Evolutionary conservation across 1,139 yeast species (phyloP).

Genomic region (Diutina ranongensis): DNA sequence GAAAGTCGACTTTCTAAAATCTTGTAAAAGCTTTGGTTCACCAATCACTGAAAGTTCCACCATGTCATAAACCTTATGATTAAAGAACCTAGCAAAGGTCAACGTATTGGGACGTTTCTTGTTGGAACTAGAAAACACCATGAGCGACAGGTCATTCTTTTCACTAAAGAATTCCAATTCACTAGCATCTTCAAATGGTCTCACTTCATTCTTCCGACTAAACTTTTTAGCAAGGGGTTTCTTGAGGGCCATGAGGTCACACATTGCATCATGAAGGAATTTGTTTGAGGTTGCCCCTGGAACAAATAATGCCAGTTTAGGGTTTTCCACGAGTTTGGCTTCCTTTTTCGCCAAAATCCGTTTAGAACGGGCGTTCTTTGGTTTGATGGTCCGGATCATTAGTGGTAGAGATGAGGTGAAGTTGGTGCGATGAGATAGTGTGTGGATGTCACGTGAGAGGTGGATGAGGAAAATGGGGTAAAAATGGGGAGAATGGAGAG

Average conservation of each 20-base stretch:
- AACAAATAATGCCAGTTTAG: conserved; percentile 80
- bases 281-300: conserved; percentile 82
- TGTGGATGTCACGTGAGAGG: neutral
- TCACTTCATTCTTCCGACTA: conserved; percentile 73
- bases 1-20: conserved; percentile 73
- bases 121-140: conserved; percentile 74
- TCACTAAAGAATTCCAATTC: conserved; percentile 85
- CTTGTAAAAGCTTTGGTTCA: conserved; percentile 60
- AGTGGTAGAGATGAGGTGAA: neutral
- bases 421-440: neutral
- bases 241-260: conserved; percentile 81
- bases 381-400: conserved; percentile 21
- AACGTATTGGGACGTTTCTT: conserved; percentile 91
- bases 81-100: conserved; percentile 82
- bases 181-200: conserved; percentile 89
- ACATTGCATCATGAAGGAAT: conserved; percentile 77
- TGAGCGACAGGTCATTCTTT: conserved; percentile 80
- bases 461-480: neutral
- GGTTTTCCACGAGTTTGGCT: conserved; percentile 81
- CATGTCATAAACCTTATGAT: conserved; percentile 87
- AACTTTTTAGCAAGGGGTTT: conserved; percentile 88
- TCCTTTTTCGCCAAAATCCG: conserved; percentile 86
- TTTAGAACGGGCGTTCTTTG: conserved; percentile 93
- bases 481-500: neutral
- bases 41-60: conserved; percentile 71